Conservation (phyloP, 2,329 filamentous ascomycete species). For the Xylaria arbuscula region DNA sequence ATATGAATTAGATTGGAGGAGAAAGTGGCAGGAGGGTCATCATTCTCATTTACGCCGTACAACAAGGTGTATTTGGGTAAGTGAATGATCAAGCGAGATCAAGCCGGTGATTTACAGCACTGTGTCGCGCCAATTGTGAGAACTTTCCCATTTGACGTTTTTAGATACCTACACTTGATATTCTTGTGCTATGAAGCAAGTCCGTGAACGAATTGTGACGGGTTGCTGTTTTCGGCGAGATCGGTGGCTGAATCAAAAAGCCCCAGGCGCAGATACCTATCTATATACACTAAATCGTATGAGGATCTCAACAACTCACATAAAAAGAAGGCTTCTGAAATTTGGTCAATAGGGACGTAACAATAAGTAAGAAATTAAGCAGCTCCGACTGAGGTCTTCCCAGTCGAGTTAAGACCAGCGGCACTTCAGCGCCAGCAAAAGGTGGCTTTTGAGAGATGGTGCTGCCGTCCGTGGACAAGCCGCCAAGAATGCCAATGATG, state of each 20-base stretch:
- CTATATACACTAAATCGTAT: not conserved
- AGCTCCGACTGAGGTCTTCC: not conserved
- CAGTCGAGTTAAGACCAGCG: constrained; percentile 10
- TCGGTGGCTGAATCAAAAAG: constrained; percentile 4
- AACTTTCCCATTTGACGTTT: not conserved
- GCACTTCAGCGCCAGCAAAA: constrained; percentile 9
- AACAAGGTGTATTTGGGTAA: constrained; percentile 8
- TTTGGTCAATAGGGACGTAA: not conserved
- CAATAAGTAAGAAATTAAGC: constrained; percentile 3
- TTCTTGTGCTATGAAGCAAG: not conserved
- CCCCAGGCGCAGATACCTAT: too few relatives aligned
- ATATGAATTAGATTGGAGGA: not conserved
- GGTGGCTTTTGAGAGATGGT: too few relatives aligned
- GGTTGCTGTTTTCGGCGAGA: constrained; percentile 30
- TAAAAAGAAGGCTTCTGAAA: not conserved
- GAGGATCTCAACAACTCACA: not conserved
- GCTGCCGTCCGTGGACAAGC: not conserved
- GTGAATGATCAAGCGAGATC: constrained; percentile 21
- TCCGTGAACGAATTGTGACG: constrained; percentile 11
- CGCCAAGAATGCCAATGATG: constrained; percentile 26
- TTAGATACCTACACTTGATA: not conserved
- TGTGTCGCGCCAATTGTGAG: not conserved
- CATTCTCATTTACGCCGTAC: constrained; percentile 4
- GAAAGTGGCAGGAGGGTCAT: not conserved
- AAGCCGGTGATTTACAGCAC: constrained; percentile 5